Conservation (phyloP, 1,284 basidiomycete species). For the Ganoderma multipileum region DNA sequence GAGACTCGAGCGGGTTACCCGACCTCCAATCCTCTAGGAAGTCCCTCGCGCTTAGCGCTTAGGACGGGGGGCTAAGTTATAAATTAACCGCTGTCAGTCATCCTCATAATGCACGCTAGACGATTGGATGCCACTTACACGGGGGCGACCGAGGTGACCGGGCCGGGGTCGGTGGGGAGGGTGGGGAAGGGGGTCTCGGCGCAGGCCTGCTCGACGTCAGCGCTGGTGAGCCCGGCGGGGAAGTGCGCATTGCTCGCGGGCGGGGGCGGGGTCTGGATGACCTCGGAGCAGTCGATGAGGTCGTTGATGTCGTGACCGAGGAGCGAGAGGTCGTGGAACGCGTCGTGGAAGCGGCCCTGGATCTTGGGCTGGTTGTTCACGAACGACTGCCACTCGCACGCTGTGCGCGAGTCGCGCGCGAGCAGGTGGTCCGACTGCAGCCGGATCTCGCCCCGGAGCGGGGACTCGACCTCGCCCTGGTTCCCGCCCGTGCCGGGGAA, state of each 20-base stretch:
- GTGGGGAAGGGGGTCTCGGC: constrained; percentile 26
- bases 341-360: constrained; percentile 36
- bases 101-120: background rate
- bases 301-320: constrained; percentile 37
- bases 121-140: constrained; percentile 24
- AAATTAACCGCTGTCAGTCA: background rate
- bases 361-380: constrained; percentile 41
- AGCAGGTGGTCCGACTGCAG: constrained; percentile 40
- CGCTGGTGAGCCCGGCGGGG: constrained; percentile 42
- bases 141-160: constrained; percentile 32
- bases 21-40: background rate
- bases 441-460: constrained; percentile 37
- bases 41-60: background rate
- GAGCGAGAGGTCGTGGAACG: constrained; percentile 39
- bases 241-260: constrained; percentile 40
- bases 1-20: background rate
- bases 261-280: constrained; percentile 39
- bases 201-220: constrained; percentile 44
- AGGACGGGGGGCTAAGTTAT: constrained; percentile 9
- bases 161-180: constrained; percentile 31
- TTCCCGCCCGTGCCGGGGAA: constrained; percentile 38
- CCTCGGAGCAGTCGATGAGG: constrained; percentile 36
- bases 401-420: constrained; percentile 36
- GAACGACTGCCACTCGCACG: constrained; percentile 43
- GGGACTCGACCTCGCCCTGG: constrained; percentile 34